These are phyloP conservation scores for barley (Hordeum vulgare) DNA, from an alignment of 176 grass and related monocot genomes.

Conservation along the genomic window MorexV3_pseudomolecules_assembly NC_058520.1:577938054-577938553, in stretches of 20 bases:
- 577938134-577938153: conserved; percentile 28
- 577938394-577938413: neutral
- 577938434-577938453: conserved; percentile 47
- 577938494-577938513: conserved; percentile 38
- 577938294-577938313: conserved; percentile 17
- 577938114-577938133: conserved; percentile 28
- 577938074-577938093: conserved; percentile 26
- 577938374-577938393: conserved; percentile 28
- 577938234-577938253: conserved; percentile 62
- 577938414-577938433: conserved; percentile 34
- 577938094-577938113: conserved; percentile 35
- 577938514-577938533: conserved; percentile 46
- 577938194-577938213: conserved; percentile 28
- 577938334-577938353: conserved; percentile 48
- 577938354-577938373: conserved; percentile 21
- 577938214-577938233: conserved; percentile 57
- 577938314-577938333: conserved; percentile 31
- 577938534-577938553: conserved; percentile 44
- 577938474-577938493: conserved; percentile 75
- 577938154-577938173: conserved; percentile 56
- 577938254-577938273: conserved; percentile 48
- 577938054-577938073: conserved; percentile 31
- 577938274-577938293: conserved; percentile 30
- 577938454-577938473: conserved; percentile 46
- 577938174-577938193: conserved; percentile 60